These are phyloP conservation scores for Microthyrium microscopicum DNA, from an alignment of 2,329 filamentous ascomycete genomes.

Conservation along the genomic window DNA sequence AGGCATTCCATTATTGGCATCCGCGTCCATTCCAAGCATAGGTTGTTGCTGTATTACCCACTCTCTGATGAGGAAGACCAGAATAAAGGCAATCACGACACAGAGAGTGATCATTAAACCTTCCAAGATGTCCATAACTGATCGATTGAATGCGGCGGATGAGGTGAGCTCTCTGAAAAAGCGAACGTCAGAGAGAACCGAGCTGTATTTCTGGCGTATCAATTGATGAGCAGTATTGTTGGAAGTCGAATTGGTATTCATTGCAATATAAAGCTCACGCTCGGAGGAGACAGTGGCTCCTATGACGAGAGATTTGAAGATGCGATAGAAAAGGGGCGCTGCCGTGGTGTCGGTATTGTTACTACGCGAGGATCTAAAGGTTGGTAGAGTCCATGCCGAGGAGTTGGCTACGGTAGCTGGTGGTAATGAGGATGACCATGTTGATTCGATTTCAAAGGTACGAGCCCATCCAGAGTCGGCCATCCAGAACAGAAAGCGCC, in stretches of 20 bases:
- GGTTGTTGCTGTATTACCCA: conserved; percentile 98
- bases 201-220: conserved; percentile 14
- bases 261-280: neutral
- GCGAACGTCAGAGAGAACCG: conserved; percentile 39
- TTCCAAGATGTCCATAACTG: conserved; percentile 70
- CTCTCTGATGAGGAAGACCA: conserved; percentile 92
- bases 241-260: no score
- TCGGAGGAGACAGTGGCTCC: neutral
- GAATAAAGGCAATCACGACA: conserved; percentile 83
- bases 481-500: conserved; percentile 90
- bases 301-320: neutral
- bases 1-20: conserved; percentile 16
- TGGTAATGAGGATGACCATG: no score
- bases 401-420: neutral
- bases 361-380: neutral
- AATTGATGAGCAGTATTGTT: no score
- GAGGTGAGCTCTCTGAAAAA: conserved; percentile 43
- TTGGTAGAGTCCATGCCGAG: neutral
- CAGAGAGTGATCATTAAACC: conserved; percentile 85
- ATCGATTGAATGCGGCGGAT: conserved; percentile 56
- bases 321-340: conserved; percentile 1
- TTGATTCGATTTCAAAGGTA: no score
- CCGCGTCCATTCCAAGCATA: conserved; percentile 57
- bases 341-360: no score
- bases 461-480: conserved; percentile 57